A percentile compares a stretch with the other conserved stretches of the same genome.
Conservation (phyloP, 2,329 filamentous ascomycete species). For the Orbilia ellipsospora region DNA sequence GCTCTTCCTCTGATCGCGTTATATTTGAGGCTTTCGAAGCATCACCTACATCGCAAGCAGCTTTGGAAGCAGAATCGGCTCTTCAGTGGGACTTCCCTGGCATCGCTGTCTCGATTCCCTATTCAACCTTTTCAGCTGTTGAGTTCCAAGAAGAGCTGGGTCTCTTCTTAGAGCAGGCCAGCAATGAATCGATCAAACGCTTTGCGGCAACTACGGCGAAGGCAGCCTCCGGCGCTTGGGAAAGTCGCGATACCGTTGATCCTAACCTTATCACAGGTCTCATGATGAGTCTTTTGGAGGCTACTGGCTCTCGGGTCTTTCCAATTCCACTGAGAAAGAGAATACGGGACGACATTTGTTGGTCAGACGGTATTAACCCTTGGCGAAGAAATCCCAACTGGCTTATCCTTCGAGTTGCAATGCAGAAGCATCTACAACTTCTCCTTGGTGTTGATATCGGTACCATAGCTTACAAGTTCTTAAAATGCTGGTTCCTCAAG, state of each 20-base stretch:
- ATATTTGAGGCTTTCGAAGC: constrained; percentile 73
- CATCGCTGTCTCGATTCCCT: constrained; percentile 66
- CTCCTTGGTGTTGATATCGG: constrained; percentile 64
- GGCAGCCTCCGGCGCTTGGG: constrained; percentile 65
- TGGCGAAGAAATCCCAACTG: constrained; percentile 74
- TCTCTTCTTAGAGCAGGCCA: constrained; percentile 69
- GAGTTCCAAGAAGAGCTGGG: constrained; percentile 67
- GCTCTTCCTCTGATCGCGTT: constrained; percentile 58
- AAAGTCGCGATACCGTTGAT: constrained; percentile 70
- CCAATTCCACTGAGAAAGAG: constrained; percentile 67
- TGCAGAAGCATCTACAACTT: constrained; percentile 67
- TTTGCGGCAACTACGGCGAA: constrained; percentile 69
- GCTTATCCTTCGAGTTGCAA: constrained; percentile 71
- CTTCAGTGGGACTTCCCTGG: constrained; percentile 73
- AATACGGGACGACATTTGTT: constrained; percentile 72
- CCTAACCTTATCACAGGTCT: constrained; percentile 71
- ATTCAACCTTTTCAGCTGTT: constrained; percentile 61
- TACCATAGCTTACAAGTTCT: constrained; percentile 69
- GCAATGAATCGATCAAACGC: constrained; percentile 66
- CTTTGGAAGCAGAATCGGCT: constrained; percentile 67
- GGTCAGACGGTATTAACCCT: constrained; percentile 65
- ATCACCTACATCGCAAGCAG: constrained; percentile 67
- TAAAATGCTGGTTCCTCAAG: constrained; percentile 67
- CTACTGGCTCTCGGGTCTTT: constrained; percentile 64
- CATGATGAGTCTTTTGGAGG: constrained; percentile 71